A percentile compares a stretch with the other conserved stretches of the same genome.
Conservation (phyloP, 129 eudicot species). For the Flaveria linearis region DNA sequence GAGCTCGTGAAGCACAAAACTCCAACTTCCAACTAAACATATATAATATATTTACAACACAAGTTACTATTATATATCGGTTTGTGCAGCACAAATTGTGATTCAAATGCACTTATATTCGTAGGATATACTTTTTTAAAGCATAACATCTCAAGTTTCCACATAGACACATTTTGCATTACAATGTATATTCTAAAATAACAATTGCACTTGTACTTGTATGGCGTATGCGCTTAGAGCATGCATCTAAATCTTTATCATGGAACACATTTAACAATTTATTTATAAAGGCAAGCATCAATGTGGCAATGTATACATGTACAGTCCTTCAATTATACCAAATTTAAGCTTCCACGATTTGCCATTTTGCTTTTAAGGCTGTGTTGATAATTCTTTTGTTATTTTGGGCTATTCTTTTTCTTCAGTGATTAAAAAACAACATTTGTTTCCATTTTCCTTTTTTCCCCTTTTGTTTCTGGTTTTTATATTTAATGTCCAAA, state of each 20-base stretch:
- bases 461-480: background rate
- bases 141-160: constrained; percentile 1
- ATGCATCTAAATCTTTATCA: background rate
- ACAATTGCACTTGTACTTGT: background rate
- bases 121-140: background rate
- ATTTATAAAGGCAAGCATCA: background rate
- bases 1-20: background rate
- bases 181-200: background rate
- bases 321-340: no score
- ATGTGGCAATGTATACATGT: no score
- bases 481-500: background rate
- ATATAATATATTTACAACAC: background rate
- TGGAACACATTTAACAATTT: background rate
- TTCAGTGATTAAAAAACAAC: background rate
- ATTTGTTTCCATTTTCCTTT: background rate
- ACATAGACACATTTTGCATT: background rate
- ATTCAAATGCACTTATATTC: background rate
- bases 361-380: background rate
- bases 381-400: background rate
- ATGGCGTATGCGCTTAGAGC: background rate
- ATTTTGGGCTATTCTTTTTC: background rate
- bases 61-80: background rate
- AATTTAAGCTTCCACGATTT: constrained; percentile 1
- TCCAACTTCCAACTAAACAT: background rate
- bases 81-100: background rate